Percentiles rank a stretch among this genome's conserved stretches.
These are phyloP conservation scores for Pseudisothecium myosuroides DNA, from an alignment of 225 moss, liverwort and hornwort genomes.

Conservation along the genomic window DNA sequence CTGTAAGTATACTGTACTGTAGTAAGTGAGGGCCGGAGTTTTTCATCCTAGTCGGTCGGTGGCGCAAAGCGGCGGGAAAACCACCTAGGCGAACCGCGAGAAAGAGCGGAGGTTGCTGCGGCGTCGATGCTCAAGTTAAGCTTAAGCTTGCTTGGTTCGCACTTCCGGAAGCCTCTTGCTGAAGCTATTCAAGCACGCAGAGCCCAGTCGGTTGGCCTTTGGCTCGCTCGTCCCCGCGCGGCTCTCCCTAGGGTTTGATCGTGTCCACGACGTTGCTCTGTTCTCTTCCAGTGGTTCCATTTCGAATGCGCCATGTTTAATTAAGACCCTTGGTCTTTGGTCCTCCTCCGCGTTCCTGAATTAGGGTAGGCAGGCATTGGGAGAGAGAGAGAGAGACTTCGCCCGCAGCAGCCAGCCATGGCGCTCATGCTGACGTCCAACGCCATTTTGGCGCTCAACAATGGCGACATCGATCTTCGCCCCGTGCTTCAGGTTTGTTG, in stretches of 20 bases:
- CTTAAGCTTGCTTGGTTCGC: background rate
- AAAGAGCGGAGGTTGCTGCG: background rate
- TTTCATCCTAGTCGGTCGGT: background rate
- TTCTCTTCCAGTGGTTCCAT: background rate
- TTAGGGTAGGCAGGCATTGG: background rate
- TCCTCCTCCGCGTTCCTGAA: background rate
- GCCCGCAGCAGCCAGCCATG: conserved; percentile 9
- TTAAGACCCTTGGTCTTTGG: background rate
- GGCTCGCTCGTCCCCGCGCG: background rate
- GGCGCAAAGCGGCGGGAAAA: conserved; percentile 11
- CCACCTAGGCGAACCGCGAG: background rate
- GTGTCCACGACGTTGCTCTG: background rate
- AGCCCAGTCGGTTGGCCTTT: too few species aligned
- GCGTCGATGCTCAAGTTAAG: background rate
- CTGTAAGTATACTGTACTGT: too few species aligned
- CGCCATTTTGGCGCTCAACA: conserved; percentile 60
- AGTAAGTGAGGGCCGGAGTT: background rate
- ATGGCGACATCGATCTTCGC: conserved; percentile 71
- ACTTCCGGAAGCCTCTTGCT: background rate
- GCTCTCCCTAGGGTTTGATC: background rate
- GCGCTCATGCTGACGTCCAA: conserved; percentile 57
- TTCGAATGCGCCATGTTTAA: conserved; percentile 2
- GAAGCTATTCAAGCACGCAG: background rate
- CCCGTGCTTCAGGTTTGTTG: conserved; percentile 76
- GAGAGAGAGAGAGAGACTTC: background rate